Evolutionary conservation across 345 rosid species (phyloP), one percentile per base, ranked within the genome.

Genomic region (Citrus unshiu): DNA sequence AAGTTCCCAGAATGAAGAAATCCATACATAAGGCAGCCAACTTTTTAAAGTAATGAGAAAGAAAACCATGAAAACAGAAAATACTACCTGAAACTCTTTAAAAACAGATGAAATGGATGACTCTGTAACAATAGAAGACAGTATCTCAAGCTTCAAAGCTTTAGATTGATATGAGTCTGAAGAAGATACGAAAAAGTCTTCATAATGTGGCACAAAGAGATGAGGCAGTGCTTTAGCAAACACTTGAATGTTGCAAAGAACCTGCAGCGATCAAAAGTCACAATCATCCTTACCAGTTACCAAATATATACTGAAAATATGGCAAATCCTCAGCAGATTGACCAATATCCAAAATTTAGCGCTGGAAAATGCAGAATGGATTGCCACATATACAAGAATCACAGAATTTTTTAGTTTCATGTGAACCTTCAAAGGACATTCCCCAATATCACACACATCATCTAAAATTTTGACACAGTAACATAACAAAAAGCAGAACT

Each of bases 91-190:
- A 84, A 96, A 91, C 83, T 96, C 99, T 84, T 83, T 92, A 80
- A 94, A 86, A 83, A 93, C 82, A 24, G 89, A 86, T 69, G 92
- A 76, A 82, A 93, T 84, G 49, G 97, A 91, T 59, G 88, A 90
- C 70, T 90, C 89, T 57, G 92, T 89, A 68, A 91, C 89, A 80
- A 94, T 88, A 75, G 84, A 89, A 84, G 97, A 91, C 82, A 96
- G 92, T 80, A 96, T 92, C 87, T 90, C 94, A 81, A 96, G 97
- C 90, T 94, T 96, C 86, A 94, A 85, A 62, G 93, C 89, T 89
- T 88, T 96, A 70, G 87, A 90, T 87, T 89, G 92, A 90, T 89
- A 89, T 68, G 97, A 79, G 79, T 96, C 98, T 49, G 97, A 89
- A 66, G 95, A 91, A 75, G 76, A 73, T 79, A 93, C 81, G 85